Percentiles rank a stretch among this genome's conserved stretches.
phyloP scores from a whole-genome alignment of 2,329 filamentous ascomycete genomes.

The Stemphylium vesicarium region DNA sequence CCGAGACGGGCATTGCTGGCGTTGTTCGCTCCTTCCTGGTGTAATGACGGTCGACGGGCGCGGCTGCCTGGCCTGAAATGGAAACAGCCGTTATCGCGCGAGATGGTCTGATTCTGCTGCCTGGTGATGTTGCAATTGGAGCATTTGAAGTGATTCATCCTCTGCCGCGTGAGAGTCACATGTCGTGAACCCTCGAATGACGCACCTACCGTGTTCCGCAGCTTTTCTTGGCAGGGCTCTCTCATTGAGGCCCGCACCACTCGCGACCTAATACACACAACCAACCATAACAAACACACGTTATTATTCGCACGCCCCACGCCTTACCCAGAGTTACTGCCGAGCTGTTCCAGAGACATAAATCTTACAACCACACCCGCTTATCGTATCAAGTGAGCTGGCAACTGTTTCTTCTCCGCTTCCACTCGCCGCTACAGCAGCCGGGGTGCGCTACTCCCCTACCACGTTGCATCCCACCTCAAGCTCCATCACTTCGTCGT shows the following conservation, averaged over 20 bases:
- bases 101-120: not conserved
- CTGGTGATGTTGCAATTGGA: no score
- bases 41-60: not conserved
- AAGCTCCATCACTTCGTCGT: conserved; percentile 21
- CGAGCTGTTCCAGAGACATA: conserved; percentile 6
- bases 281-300: conserved; percentile 30
- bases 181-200: conserved; percentile 16
- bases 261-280: conserved; percentile 24
- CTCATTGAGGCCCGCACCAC: conserved; percentile 13
- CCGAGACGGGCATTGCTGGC: conserved; percentile 14
- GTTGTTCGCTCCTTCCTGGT: conserved; percentile 11
- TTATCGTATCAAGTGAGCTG: conserved; percentile 8
- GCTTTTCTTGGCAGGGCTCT: conserved; percentile 11
- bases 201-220: conserved; percentile 16
- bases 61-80: conserved; percentile 1
- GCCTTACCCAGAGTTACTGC: conserved; percentile 1
- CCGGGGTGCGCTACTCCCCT: conserved; percentile 30
- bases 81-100: conserved; percentile 4
- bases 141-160: no score
- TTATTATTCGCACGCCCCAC: conserved; percentile 21
- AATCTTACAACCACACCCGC: conserved; percentile 13
- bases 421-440: conserved; percentile 34
- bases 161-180: conserved; percentile 5
- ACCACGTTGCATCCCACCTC: conserved; percentile 36
- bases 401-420: conserved; percentile 34